phyloP scores from a whole-genome alignment of 495 filamentous ascomycete genomes.

The Hypoxylon subgilvum region DNA sequence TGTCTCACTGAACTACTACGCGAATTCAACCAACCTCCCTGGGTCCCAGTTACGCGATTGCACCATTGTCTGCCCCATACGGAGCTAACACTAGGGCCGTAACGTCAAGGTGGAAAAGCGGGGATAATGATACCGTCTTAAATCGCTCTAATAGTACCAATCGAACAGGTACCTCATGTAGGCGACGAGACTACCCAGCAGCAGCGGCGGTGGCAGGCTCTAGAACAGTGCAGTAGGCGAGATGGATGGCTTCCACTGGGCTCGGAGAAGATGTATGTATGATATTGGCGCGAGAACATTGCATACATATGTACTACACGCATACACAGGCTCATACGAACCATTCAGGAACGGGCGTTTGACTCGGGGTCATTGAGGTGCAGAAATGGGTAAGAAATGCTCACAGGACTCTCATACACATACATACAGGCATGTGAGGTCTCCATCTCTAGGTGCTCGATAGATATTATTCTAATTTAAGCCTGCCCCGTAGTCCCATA shows the following conservation, averaged over 20 bases:
- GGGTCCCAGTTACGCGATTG: constrained; percentile 22
- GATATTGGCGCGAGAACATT: constrained; percentile 9
- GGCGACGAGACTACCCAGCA: no score
- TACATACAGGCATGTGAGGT: no score
- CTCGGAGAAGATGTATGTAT: constrained; percentile 24
- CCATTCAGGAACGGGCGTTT: constrained; percentile 33
- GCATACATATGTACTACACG: neutral
- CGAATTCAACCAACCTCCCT: constrained; percentile 23
- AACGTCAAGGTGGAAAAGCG: constrained; percentile 35
- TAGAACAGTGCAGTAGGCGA: no score
- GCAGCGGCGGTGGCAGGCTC: no score
- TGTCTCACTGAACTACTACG: neutral
- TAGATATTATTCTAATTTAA: neutral
- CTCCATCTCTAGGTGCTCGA: neutral
- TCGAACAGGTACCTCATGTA: no score
- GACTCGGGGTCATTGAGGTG: constrained; percentile 26
- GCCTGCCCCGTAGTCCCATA: no score
- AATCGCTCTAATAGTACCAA: constrained; percentile 20
- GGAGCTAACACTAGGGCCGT: constrained; percentile 37
- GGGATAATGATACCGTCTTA: constrained; percentile 32
- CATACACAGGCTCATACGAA: constrained; percentile 22
- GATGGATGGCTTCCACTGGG: no score
- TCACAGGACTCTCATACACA: no score
- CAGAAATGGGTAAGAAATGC: constrained; percentile 8
- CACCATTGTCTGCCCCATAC: constrained; percentile 35